These are phyloP conservation scores for Cynara cardunculus DNA, from an alignment of 129 eudicot genomes.

Conservation along the genomic window DNA sequence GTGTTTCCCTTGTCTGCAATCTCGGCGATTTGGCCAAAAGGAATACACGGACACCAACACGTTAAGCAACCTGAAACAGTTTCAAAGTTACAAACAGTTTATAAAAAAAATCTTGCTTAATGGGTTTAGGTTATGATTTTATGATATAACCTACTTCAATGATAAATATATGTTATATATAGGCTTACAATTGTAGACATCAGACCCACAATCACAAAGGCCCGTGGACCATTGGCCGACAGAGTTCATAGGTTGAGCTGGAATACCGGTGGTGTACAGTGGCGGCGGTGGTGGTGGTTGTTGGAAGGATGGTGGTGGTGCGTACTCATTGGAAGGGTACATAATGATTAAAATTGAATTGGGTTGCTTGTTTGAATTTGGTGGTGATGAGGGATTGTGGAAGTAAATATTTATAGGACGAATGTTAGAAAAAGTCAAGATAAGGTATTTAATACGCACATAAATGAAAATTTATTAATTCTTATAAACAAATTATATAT, in stretches of 20 bases:
- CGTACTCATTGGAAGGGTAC: background rate
- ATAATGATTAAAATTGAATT: background rate
- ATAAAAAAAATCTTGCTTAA: background rate
- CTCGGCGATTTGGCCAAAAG: conserved; percentile 67
- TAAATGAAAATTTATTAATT: no score
- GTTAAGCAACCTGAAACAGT: conserved; percentile 49
- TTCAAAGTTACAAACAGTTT: background rate
- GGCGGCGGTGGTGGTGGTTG: conserved; percentile 7
- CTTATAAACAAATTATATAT: no score
- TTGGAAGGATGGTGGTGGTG: conserved; percentile 3
- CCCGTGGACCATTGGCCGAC: conserved; percentile 46
- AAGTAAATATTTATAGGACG: background rate
- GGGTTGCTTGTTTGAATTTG: conserved; percentile 1
- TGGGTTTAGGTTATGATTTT: background rate
- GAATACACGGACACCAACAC: conserved; percentile 68
- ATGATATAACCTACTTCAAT: background rate
- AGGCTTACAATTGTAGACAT: conserved; percentile 51
- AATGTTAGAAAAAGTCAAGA: background rate
- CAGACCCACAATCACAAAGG: conserved; percentile 58
- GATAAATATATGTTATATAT: background rate
- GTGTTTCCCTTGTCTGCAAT: conserved; percentile 57
- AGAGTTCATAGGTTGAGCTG: conserved; percentile 13
- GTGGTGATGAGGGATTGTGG: background rate
- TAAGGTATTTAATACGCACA: background rate
- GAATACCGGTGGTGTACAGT: background rate